These are phyloP conservation scores for Verbena officinalis DNA, from an alignment of 257 asterid species.

Conservation along the genomic window DNA sequence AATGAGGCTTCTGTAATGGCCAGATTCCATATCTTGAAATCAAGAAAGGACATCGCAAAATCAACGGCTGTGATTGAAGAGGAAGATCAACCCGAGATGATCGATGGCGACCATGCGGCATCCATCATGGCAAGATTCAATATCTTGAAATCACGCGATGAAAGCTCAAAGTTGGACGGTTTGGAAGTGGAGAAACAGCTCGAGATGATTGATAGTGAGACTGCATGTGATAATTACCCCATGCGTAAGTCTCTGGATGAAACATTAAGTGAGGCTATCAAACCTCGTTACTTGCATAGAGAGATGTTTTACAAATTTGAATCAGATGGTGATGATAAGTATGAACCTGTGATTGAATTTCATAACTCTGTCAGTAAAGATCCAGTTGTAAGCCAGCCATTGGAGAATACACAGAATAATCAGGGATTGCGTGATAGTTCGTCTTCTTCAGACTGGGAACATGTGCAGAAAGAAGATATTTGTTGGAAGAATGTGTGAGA, in stretches of 20 bases:
- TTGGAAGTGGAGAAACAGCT: too few species aligned
- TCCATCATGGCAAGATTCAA: too few species aligned
- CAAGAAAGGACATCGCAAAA: slow-evolving; percentile 40
- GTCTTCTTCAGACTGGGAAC: slow-evolving; percentile 91
- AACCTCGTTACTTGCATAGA: slow-evolving; percentile 36
- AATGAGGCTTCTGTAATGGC: slow-evolving; percentile 54
- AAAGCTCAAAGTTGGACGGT: too few species aligned
- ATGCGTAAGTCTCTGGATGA: slow-evolving; percentile 22
- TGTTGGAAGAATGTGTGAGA: slow-evolving; percentile 45
- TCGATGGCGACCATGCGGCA: background rate
- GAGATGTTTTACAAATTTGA: slow-evolving; percentile 31
- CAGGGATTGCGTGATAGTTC: slow-evolving; percentile 50
- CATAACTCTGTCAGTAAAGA: slow-evolving; percentile 39
- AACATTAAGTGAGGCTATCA: slow-evolving; percentile 25
- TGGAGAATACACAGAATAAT: slow-evolving; percentile 34
- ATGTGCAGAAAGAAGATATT: slow-evolving; percentile 68
- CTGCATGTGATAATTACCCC: slow-evolving; percentile 7
- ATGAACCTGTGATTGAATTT: slow-evolving; percentile 41
- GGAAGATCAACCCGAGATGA: slow-evolving; percentile 25
- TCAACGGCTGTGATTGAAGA: slow-evolving; percentile 23
- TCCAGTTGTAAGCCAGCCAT: slow-evolving; percentile 14
- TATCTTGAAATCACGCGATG: too few species aligned
- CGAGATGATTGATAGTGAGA: background rate
- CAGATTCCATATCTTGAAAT: slow-evolving; percentile 52
- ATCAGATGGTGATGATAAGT: slow-evolving; percentile 35